Evolutionary conservation across 2,329 filamentous ascomycete species (phyloP), one percentile per base, ranked within the genome.

Genomic region (Rutstroemia sp.): DNA sequence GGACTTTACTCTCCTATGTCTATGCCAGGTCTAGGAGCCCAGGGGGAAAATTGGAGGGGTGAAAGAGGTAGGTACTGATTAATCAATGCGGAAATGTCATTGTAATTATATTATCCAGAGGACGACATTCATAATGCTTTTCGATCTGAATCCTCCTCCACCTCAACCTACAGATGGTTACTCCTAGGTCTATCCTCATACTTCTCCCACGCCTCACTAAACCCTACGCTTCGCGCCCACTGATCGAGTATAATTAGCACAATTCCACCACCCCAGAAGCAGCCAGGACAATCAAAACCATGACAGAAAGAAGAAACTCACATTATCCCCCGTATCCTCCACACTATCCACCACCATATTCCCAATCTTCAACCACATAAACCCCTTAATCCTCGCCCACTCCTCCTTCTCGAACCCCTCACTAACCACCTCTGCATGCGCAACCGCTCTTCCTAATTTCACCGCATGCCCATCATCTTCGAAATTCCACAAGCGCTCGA

Each of bases 381-480:
- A 76, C 0, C 75, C 76, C 59, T 76, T 77, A 41, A 89, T 70
- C 51, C 72, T 70, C 30, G 82, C 74, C 74, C 78, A 78, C 3
- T 76, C 70, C 55, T 68, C 73, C 23, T 73, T 69, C 57, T 76
- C 73, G 59, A 69, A 86, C 42, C 69, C 68, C 61, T 67, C 64
- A 51, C 77, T 79, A 1, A 78, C 65, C 34, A 75, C 68, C 68
- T 86, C 76, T 1, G 82, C 89, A 64, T 90, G 72, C 4, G 80
- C 79, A 17, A 94, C 70, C 1, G 89, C 85, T 34, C 91, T 76
- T 7, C 86, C 76, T 5, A 95, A 72, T 71, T 96, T 96, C 54
- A 84, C 77, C 9, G 83, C 77, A 71, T 97, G 92, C 0, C 92
- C 91, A 70, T 96, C 91, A 62, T 96, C 92, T 0, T 77, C 66